These are phyloP conservation scores for Rubia occidens DNA, from an alignment of 305 asterid genomes.

Conservation along the genomic window DNA sequence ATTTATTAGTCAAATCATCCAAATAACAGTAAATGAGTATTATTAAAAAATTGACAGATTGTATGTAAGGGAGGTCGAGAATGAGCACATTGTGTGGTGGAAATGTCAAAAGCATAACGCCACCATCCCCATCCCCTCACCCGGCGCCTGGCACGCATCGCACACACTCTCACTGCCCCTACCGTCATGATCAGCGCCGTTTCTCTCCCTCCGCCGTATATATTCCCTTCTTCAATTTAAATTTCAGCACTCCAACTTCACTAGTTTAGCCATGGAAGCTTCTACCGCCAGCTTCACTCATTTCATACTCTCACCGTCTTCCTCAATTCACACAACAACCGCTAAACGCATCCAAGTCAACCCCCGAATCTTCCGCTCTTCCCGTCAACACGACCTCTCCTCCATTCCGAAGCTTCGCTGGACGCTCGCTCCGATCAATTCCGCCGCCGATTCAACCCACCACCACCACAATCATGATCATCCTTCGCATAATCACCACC, in stretches of 20 bases:
- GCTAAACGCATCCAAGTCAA: slow-evolving; percentile 26
- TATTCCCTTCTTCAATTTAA: background rate
- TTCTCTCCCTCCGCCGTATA: background rate
- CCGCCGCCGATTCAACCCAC: slow-evolving; percentile 18
- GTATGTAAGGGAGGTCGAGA: background rate
- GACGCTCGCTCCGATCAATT: slow-evolving; percentile 21
- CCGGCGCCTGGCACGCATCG: background rate
- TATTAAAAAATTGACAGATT: background rate
- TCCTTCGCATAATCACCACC: background rate
- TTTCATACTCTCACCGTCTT: slow-evolving; percentile 21
- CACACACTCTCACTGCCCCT: background rate
- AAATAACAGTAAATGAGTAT: no score
- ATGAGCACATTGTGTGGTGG: slow-evolving; percentile 24
- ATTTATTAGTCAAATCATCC: no score
- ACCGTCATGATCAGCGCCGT: background rate
- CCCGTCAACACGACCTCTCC: slow-evolving; percentile 16
- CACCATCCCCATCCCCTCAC: background rate
- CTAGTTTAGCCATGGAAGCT: slow-evolving; percentile 32
- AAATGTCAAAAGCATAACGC: slow-evolving; percentile 18
- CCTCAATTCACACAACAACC: slow-evolving; percentile 16
- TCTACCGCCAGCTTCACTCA: slow-evolving; percentile 18
- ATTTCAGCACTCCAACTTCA: background rate
- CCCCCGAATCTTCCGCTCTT: slow-evolving; percentile 10
- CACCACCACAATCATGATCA: slow-evolving; percentile 22
- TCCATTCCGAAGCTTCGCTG: slow-evolving; percentile 12